Base-by-base conservation (phyloP, 2,329 filamentous ascomycete genomes). In the Metarhizium guizhouense region DNA sequence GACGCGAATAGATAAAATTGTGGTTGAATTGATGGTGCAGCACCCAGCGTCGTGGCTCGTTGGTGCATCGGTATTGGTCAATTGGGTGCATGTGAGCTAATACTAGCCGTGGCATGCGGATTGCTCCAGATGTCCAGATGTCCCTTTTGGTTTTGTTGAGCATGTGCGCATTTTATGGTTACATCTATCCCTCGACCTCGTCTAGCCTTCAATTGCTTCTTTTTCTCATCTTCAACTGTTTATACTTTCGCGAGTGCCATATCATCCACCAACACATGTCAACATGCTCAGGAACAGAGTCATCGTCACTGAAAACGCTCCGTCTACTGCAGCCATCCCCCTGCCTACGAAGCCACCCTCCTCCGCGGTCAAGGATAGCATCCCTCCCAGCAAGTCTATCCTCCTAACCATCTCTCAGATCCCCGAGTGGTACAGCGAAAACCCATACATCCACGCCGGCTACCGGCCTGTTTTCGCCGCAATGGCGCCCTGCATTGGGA, bases 381-480 rank as follows among this genome's bases (percentile, higher is more conserved):
- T 13, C 1, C 18, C 43, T n/a, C 14, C 43, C 43, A 13, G 43
- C 43, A 20, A 47, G 18, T 25, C 43, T 18, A 25, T 20, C 43
- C 43, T 47, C 43, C 43, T 47, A 16, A 4, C 43, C 43, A 47
- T 47, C 51, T 53, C 51, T 29, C 45, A 54, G 36, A 47, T 76
- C 4, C 74, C 75, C 1, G 59, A 62, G 50, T 78, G 75, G 74
- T 68, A 70, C 54, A 68, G 71, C 56, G 67, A 73, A 58, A 77
- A 76, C 57, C 60, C 64, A 8, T 72, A 68, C 59, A 73, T 77
- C 54, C 63, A 65, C 30, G 63, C 65, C 6, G 74, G 73, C 25
- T 79, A 78, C 59, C 73, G 75, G 14, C 72, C 72, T 8, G 68
- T 70, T 13, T 71, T 69, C 8, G 60, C 67, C 47, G 76, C 74